A percentile compares a stretch with the other conserved stretches of the same genome.
Conservation (phyloP, 352 stramenopile genomes). For the Phytophthora litchii region DNA sequence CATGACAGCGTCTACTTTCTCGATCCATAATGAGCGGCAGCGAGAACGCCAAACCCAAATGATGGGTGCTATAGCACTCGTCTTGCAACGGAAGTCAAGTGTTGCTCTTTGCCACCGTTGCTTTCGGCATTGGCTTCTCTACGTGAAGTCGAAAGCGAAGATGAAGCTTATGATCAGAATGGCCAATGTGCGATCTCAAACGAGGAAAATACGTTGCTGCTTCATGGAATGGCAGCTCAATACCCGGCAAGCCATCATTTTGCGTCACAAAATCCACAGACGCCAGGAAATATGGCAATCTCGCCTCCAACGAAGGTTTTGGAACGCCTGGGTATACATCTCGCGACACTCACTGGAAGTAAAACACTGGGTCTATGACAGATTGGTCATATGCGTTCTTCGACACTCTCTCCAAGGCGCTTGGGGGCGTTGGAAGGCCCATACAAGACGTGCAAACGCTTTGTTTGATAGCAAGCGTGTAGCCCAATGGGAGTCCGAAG, state of each 20-base stretch:
- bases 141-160: slow-evolving; percentile 17
- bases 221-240: slow-evolving; percentile 21
- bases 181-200: slow-evolving; percentile 11
- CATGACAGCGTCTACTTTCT: slow-evolving; percentile 31
- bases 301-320: slow-evolving; percentile 11
- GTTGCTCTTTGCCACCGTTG: slow-evolving; percentile 10
- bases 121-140: slow-evolving; percentile 30
- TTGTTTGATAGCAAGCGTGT: slow-evolving; percentile 19
- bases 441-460: slow-evolving; percentile 10
- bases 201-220: slow-evolving; percentile 3
- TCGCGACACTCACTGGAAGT: slow-evolving; percentile 16
- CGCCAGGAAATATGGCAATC: slow-evolving; percentile 6
- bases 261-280: slow-evolving; percentile 19
- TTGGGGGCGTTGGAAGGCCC: slow-evolving; percentile 21
- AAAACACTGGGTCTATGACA: slow-evolving; percentile 26
- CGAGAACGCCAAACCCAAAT: slow-evolving; percentile 39
- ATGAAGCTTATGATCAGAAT: slow-evolving; percentile 5
- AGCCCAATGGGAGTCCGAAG: slow-evolving; percentile 7
- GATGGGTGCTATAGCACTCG: slow-evolving; percentile 27
- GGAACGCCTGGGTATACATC: slow-evolving; percentile 16
- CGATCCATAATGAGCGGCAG: slow-evolving; percentile 35
- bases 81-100: slow-evolving; percentile 33
- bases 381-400: slow-evolving; percentile 21
- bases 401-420: slow-evolving; percentile 20
- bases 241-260: background rate